A percentile compares a stretch with the other conserved stretches of the same genome.
Conservation (phyloP, 2,329 filamentous ascomycete genomes). For the Talaromyces verruculosus region DNA sequence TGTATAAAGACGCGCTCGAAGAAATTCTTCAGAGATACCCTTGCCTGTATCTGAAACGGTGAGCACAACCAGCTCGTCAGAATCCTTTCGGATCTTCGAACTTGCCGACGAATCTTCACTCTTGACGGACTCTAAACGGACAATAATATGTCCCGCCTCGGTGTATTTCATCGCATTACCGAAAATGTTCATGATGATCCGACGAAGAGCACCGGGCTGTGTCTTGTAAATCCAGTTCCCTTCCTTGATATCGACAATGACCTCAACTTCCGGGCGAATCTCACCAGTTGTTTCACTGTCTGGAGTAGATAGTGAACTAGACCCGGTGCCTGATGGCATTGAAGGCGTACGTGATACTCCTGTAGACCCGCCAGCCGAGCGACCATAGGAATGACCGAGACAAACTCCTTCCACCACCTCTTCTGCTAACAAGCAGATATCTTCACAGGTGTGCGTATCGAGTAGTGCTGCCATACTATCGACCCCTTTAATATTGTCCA, state of each 20-base stretch:
- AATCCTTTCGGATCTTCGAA: conserved; percentile 28
- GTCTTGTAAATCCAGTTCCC: conserved; percentile 55
- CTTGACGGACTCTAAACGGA: conserved; percentile 39
- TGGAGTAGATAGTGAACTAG: conserved; percentile 20
- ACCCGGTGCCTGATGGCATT: conserved; percentile 15
- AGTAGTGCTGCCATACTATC: conserved; percentile 36
- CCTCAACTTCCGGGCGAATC: conserved; percentile 39
- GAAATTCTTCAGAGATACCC: conserved; percentile 64
- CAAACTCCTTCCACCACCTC: conserved; percentile 58
- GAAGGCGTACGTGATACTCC: conserved; percentile 9
- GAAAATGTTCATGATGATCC: conserved; percentile 63
- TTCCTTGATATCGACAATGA: conserved; percentile 55
- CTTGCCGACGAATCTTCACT: conserved; percentile 30
- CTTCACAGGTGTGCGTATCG: conserved; percentile 38
- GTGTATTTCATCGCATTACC: conserved; percentile 66
- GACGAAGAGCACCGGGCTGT: conserved; percentile 55
- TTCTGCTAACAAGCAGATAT: conserved; percentile 51
- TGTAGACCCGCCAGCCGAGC: conserved; percentile 23
- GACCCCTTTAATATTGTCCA: conserved; percentile 26
- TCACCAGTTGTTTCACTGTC: conserved; percentile 14
- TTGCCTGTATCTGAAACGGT: conserved; percentile 64
- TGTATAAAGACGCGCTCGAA: conserved; percentile 60
- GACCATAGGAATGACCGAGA: conserved; percentile 48
- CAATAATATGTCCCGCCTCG: conserved; percentile 51
- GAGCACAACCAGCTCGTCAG: conserved; percentile 39